Base-by-base conservation (phyloP, 257 asterid species). In the Fraxinus americana region DNA sequence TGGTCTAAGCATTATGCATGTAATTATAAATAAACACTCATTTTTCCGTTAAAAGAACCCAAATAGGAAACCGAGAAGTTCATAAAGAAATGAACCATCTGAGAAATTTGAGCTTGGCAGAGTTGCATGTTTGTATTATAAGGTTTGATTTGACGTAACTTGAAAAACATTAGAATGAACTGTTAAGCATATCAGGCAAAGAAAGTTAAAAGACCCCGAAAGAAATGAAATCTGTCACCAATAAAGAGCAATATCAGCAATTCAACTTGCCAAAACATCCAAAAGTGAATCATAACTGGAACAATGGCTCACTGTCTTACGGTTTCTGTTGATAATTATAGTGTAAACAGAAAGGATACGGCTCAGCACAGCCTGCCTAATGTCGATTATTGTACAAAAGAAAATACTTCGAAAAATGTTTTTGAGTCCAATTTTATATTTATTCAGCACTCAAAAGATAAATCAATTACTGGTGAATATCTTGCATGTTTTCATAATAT, bases 391-490 rank as follows among this genome's bases (percentile, higher is more conserved):
- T 45, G 54, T 1, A 45, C 54, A 45, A 45, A 45, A 13, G 4
- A 45, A 45, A 45, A 13, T 45, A 12, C 59, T 32, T 21, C 29
- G 74, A 75, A 8, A 67, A 23, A 32, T 67, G 71, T 12, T 14
- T 67, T 63, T 52, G 13, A 27, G 34, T 19, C 21, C 59, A 57
- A 67, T 14, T 59, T 16, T 17, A 38, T 70, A 14, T 38, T 67
- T 73, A 29, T 72, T 75, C 59, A 39, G 23, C 70, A 32, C 34
- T 45, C 41, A 52, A 67, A 61, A 29, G 54, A 61, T 61, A 48
- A n/a, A 48, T 52, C 25, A 14, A 17, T 52, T 52, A 52, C 12
- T 0, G 9, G 36, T 72, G 45, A 70, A n/a, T 16, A 61, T 23
- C 59, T 45, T 75, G 38, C 54, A 45, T 41, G 30, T 68, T 73